Evolutionary conservation across 495 filamentous ascomycete genomes (phyloP).

Genomic region (Penicillium roqueforti): DNA sequence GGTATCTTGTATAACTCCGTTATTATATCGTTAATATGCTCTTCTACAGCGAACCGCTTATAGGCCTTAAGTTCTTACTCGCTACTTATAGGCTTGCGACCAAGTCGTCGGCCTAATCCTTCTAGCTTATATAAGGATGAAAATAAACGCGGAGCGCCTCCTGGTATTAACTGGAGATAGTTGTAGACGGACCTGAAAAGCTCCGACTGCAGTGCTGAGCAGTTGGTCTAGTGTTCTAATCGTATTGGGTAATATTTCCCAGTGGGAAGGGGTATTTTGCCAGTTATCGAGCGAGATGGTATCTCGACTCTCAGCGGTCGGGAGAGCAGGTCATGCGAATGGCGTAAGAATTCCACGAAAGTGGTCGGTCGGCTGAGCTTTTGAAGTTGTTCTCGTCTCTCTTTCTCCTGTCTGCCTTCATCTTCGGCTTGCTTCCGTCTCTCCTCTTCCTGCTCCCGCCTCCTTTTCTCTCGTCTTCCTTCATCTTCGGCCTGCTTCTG

Average conservation of each 20-base stretch:
- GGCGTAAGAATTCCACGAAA: too few species aligned
- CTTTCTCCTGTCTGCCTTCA: too few species aligned
- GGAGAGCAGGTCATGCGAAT: too few species aligned
- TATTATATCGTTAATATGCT: slow-evolving; percentile 20
- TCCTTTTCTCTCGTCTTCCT: too few species aligned
- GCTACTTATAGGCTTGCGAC: slow-evolving; percentile 12
- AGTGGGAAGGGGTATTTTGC: too few species aligned
- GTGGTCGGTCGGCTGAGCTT: too few species aligned
- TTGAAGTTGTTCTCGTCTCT: too few species aligned
- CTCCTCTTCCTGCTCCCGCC: too few species aligned
- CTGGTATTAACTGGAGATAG: slow-evolving; percentile 20
- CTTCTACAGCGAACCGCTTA: slow-evolving; percentile 19
- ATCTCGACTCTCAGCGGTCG: too few species aligned
- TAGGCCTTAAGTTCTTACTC: slow-evolving; percentile 17
- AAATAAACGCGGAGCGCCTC: slow-evolving; percentile 12
- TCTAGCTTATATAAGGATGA: slow-evolving; percentile 14
- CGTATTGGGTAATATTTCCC: slow-evolving; percentile 22
- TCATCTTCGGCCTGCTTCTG: too few species aligned
- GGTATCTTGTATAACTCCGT: slow-evolving; percentile 19
- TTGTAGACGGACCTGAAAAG: slow-evolving; percentile 26
- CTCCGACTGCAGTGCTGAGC: slow-evolving; percentile 21
- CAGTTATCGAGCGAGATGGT: too few species aligned
- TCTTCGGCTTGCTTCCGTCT: too few species aligned
- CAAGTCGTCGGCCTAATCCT: slow-evolving; percentile 9
- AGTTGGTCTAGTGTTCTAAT: slow-evolving; percentile 30